Evolutionary conservation across 1,284 basidiomycete species (phyloP).

Genomic region (Moesziomyces parantarcticus): DNA sequence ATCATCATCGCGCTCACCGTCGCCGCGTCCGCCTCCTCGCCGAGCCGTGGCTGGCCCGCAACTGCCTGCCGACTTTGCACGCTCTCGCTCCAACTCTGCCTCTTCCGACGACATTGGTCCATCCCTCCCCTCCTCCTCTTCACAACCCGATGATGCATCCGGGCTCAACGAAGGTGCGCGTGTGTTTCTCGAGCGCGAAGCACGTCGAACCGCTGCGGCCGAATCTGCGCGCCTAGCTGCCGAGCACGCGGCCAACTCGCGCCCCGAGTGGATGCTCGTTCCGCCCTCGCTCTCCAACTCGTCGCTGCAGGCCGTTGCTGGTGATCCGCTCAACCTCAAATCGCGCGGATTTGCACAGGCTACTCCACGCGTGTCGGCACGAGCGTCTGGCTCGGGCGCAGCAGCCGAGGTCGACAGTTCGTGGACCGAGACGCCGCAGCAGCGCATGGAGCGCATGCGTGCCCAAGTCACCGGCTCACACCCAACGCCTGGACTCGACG

Average conservation of each 20-base stretch:
- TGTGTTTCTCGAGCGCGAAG: slow-evolving; percentile 44
- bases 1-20: slow-evolving; percentile 7
- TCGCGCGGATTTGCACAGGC: slow-evolving; percentile 59
- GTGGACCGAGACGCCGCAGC: slow-evolving; percentile 60
- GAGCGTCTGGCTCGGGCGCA: slow-evolving; percentile 7
- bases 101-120: slow-evolving; percentile 22
- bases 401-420: slow-evolving; percentile 33
- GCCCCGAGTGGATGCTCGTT: slow-evolving; percentile 55
- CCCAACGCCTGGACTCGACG: neutral
- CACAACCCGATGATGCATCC: neutral
- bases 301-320: slow-evolving; percentile 29
- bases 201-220: slow-evolving; percentile 25
- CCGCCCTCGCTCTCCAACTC: slow-evolving; percentile 43
- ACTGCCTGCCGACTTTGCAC: slow-evolving; percentile 22
- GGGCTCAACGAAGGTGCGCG: slow-evolving; percentile 23
- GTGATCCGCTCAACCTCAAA: slow-evolving; percentile 48
- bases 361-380: slow-evolving; percentile 39
- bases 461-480: slow-evolving; percentile 6
- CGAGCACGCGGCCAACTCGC: slow-evolving; percentile 33
- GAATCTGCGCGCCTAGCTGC: slow-evolving; percentile 25
- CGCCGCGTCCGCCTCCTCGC: slow-evolving; percentile 12
- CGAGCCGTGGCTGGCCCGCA: slow-evolving; percentile 25
- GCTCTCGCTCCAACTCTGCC: slow-evolving; percentile 18
- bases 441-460: slow-evolving; percentile 46
- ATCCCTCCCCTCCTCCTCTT: slow-evolving; percentile 4